Evolutionary conservation across 2,329 filamentous ascomycete genomes (phyloP).

Genomic region (Bipolaris cookei): DNA sequence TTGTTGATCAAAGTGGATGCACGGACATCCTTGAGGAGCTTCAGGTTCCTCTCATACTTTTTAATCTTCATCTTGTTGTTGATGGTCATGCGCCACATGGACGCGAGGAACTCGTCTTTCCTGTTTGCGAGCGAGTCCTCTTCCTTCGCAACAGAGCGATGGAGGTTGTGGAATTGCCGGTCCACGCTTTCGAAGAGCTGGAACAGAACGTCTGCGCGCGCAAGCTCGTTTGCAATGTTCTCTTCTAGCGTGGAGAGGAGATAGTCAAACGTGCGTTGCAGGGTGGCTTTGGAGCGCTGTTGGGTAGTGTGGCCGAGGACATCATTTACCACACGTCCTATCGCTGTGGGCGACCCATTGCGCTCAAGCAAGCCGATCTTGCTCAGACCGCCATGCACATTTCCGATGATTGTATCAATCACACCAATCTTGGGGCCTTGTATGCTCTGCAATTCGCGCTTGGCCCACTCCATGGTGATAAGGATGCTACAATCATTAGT

Average conservation of each 20-base stretch:
- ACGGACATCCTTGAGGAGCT: slow-evolving; percentile 77
- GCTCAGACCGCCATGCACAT: slow-evolving; percentile 78
- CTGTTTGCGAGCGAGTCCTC: slow-evolving; percentile 78
- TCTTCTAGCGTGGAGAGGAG: slow-evolving; percentile 89
- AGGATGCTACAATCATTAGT: slow-evolving; percentile 67
- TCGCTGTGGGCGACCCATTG: slow-evolving; percentile 63
- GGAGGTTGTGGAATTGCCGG: slow-evolving; percentile 85
- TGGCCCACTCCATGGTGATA: slow-evolving; percentile 95
- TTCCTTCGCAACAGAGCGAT: slow-evolving; percentile 83
- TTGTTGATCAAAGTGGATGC: slow-evolving; percentile 88
- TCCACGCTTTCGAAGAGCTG: slow-evolving; percentile 92
- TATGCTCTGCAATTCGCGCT: slow-evolving; percentile 72
- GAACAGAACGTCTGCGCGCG: slow-evolving; percentile 80
- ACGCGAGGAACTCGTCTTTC: slow-evolving; percentile 80
- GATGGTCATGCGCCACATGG: slow-evolving; percentile 84
- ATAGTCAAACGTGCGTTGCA: slow-evolving; percentile 87
- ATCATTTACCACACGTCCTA: slow-evolving; percentile 72
- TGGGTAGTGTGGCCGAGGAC: slow-evolving; percentile 81
- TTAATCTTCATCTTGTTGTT: slow-evolving; percentile 77
- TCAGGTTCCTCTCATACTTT: slow-evolving; percentile 91
- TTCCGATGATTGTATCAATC: slow-evolving; percentile 78
- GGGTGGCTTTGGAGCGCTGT: slow-evolving; percentile 78
- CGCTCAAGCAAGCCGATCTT: slow-evolving; percentile 57
- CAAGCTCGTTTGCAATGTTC: slow-evolving; percentile 82
- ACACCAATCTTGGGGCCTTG: slow-evolving; percentile 56